Percentiles rank a stretch among this genome's conserved stretches.
phyloP scores from a whole-genome alignment of 2,329 filamentous ascomycete genomes.

The Grosmannia penicillata region DNA sequence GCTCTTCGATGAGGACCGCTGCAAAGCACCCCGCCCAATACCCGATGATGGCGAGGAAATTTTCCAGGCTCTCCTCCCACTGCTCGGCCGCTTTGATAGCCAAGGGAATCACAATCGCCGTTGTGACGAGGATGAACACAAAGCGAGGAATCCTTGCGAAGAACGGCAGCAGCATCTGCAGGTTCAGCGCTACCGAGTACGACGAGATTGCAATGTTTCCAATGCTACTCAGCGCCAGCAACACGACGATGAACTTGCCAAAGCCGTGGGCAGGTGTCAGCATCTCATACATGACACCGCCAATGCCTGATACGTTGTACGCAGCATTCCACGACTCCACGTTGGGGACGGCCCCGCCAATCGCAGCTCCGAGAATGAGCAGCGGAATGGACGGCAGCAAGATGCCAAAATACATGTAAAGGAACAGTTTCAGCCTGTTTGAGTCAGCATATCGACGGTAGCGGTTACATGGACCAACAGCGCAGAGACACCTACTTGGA shows the following conservation, averaged over 20 bases:
- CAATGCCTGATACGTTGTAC: conserved; percentile 25
- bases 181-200: conserved; percentile 21
- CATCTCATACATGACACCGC: conserved; percentile 32
- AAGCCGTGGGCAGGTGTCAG: conserved; percentile 28
- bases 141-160: conserved; percentile 41
- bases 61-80: conserved; percentile 43
- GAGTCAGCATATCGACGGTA: conserved; percentile 6
- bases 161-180: conserved; percentile 42
- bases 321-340: conserved; percentile 24
- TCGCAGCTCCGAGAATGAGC: conserved; percentile 33
- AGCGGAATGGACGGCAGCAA: conserved; percentile 32
- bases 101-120: conserved; percentile 44
- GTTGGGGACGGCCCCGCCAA: conserved; percentile 32
- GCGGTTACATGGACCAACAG: neutral
- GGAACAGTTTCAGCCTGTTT: conserved; percentile 23
- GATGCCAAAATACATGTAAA: conserved; percentile 37
- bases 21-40: conserved; percentile 44
- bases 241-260: conserved; percentile 29
- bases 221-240: conserved; percentile 27
- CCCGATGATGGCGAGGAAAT: conserved; percentile 40
- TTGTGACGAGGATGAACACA: conserved; percentile 40
- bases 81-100: conserved; percentile 37
- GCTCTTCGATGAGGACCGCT: conserved; percentile 31
- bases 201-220: conserved; percentile 28
- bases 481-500: conserved; percentile 20